Conservation (phyloP, 2,329 filamentous ascomycete species). For the Gaeumannomyces sp. region DNA sequence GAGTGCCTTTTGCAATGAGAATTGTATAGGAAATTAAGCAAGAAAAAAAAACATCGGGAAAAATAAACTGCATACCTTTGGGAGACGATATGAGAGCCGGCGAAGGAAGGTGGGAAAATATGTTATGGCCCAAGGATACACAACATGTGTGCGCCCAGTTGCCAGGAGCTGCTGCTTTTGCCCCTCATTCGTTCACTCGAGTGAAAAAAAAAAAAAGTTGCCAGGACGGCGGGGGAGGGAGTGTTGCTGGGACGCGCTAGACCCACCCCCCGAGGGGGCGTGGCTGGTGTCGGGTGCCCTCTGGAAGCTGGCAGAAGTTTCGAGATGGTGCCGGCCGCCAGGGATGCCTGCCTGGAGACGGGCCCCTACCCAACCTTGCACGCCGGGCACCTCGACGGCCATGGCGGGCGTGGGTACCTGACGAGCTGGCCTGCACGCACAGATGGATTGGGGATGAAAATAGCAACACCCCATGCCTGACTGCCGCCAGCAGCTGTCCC, state of each 20-base stretch:
- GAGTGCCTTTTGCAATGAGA: not conserved
- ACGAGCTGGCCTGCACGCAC: no score
- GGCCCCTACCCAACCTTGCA: not conserved
- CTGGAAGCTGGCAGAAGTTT: constrained; percentile 10
- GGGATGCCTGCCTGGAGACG: not conserved
- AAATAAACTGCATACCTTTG: not conserved
- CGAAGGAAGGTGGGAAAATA: not conserved
- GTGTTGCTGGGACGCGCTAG: constrained; percentile 3
- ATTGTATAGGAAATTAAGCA: not conserved
- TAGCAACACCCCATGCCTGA: no score
- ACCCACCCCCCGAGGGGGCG: constrained; percentile 3
- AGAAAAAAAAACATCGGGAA: not conserved
- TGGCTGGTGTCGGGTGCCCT: not conserved
- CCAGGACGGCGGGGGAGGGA: constrained; percentile 2
- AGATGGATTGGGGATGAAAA: no score
- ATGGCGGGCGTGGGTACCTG: not conserved
- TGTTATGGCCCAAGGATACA: constrained; percentile 1
- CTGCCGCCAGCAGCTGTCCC: no score
- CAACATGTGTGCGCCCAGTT: not conserved
- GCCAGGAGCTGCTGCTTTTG: constrained; percentile 5
- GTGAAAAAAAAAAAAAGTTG: constrained; percentile 3
- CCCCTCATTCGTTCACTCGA: constrained; percentile 8
- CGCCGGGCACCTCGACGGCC: not conserved
- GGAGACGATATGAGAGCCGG: not conserved
- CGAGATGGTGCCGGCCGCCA: not conserved